Evolutionary conservation across 441 rosid species (phyloP), one percentile per base, ranked within the genome.

Genomic region (Corymbia calophylla): DNA sequence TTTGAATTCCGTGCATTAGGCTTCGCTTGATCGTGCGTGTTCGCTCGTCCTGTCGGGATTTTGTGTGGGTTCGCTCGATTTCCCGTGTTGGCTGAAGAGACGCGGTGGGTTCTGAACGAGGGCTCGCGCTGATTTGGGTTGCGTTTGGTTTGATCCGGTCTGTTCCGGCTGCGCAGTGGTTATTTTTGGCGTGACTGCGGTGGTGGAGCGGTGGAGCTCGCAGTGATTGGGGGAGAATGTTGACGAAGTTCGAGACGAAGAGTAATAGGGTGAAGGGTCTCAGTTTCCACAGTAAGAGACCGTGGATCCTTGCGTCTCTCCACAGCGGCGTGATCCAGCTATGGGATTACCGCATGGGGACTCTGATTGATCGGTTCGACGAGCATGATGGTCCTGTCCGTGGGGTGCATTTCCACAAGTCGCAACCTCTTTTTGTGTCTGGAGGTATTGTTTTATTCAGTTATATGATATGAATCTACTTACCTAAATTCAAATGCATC

Each of bases 371-470:
- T 90, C 90, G 96, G 48, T 97, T 97, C 47, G 99, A 97, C 17
- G 97, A 96, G 93, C 99, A 97, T 53, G 98, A 97, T 86, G 99
- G 99, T 25, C 98, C 98, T 62, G 99, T 96, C 81, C 97, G 97
- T 82, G 97, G 99, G 19, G 99, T 97, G 62, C 96, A 95, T 91
- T 97, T 97, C 91, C 99, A 96, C 91, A 92, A 88, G 54, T 91
- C 98, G 49, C 97, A 96, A 93, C 96, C 97, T 25, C 90, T 96
- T n/a, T 97, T 97, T 87, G 98, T 96, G 73, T 97, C 97, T 1
- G 99, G 99, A 94, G 99, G 99, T 96, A 87, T 44, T 51, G 35
- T 68, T 88, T 87, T 58, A 18, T 68, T 39, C 73, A n/a, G 11
- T 19, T 51, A 58, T 60, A 29, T 35, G 27, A 64, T 53, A 66